Base-by-base conservation (phyloP, 805 yeast species). In the Isabelozyma heimii region DNA sequence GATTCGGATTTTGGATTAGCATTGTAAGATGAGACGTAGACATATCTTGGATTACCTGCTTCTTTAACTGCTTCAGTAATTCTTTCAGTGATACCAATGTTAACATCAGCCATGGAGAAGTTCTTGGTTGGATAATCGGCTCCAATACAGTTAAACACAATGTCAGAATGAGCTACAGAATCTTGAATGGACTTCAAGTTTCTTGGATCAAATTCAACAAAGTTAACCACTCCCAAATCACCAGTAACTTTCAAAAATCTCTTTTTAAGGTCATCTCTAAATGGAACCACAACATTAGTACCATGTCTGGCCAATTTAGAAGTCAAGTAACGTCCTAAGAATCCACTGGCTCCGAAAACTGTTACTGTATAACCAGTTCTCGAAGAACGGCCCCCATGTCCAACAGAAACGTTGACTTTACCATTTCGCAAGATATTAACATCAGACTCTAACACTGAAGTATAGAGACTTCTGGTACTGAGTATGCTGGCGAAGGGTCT, bases 361-460 rank as follows among this genome's bases (percentile, higher is more conserved):
- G 96, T 87, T 17, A 91, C 96, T 3, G 91, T 87, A 69, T 83
- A 87, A 2, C 96, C 96, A 8, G 92, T 84, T 73, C 95, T 80
- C 27, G 95, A 87, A 4, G 92, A 85, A 50, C 89, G 77, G 28
- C 96, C 96, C 43, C 95, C 94, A 44, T 80, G 70, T 52, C 96
- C 96, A 35, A 76, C 73, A n/a, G 87, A 67, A 41, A 86, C 65
- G 56, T 83, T 77, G 41, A 90, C 85, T 62, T 89, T 87, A 24
- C 96, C 96, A 46, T 78, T 75, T 55, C 82, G 78, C 48, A 92
- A 85, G 67, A 89, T 82, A 63, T 83, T 82, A 60, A 85, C 70
- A 67, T 89, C 94, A n/a, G 72, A 68, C 42, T 70, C 76, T 55
- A 74, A 65, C 40, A 68, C 73, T 14, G 77, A 66, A 14, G 76